Conservation (phyloP, 495 filamentous ascomycete genomes). For the Chaetomidium leptoderma region DNA sequence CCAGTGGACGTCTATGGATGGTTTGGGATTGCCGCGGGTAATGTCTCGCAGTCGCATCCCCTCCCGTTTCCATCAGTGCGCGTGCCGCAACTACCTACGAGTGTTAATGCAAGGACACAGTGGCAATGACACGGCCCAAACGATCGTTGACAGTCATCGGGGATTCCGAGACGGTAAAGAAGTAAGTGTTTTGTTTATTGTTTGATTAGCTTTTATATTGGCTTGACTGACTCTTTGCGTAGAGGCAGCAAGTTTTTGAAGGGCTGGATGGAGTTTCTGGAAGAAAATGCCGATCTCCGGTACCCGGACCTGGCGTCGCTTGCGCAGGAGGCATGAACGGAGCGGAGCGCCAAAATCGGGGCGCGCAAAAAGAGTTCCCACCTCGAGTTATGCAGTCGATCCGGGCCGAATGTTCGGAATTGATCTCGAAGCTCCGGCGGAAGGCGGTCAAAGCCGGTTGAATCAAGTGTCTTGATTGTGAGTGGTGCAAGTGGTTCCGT, state of each 20-base stretch:
- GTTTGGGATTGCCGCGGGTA: not conserved
- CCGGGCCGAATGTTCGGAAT: conserved; percentile 6
- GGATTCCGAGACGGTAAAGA: conserved; percentile 85
- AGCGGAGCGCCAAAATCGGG: not conserved
- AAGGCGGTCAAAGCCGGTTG: not conserved
- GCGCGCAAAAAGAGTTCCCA: not conserved
- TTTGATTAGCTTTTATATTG: conserved; percentile 9
- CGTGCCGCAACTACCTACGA: not conserved
- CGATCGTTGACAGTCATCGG: conserved; percentile 87
- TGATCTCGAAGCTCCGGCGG: conserved; percentile 1
- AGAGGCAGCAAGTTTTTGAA: conserved; percentile 80
- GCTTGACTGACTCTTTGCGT: conserved; percentile 18
- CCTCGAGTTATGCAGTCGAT: not conserved
- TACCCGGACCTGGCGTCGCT: conserved; percentile 70
- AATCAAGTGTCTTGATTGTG: not conserved
- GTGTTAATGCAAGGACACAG: conserved; percentile 41
- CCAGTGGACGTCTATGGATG: not conserved
- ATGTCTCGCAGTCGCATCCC: not conserved
- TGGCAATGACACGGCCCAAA: conserved; percentile 93
- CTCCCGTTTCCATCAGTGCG: not conserved
- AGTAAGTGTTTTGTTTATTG: conserved; percentile 64
- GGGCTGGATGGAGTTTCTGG: conserved; percentile 83
- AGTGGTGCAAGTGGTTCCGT: not conserved
- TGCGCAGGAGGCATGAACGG: conserved; percentile 25
- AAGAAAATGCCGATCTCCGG: conserved; percentile 77